A percentile compares a stretch with the other conserved stretches of the same genome.
These are phyloP conservation scores for Amyloporia xantha DNA, from an alignment of 768 basidiomycete genomes.

Conservation along the genomic window DNA sequence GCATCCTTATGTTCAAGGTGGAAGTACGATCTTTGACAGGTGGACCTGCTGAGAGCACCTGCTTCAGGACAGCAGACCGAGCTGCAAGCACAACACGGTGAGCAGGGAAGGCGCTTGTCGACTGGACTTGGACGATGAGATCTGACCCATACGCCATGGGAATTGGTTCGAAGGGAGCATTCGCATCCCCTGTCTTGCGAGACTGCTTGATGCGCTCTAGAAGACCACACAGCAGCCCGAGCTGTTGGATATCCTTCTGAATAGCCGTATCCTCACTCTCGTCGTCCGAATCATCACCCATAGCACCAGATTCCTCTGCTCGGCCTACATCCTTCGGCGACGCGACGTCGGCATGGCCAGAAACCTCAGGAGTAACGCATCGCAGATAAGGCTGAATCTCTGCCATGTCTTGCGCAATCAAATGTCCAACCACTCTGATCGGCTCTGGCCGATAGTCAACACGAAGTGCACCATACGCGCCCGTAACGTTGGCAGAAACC, in stretches of 20 bases:
- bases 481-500: slow-evolving; percentile 76
- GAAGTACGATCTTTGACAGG: slow-evolving; percentile 26
- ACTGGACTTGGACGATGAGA: slow-evolving; percentile 41
- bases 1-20: slow-evolving; percentile 26
- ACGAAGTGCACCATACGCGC: slow-evolving; percentile 81
- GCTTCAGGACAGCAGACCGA: slow-evolving; percentile 42
- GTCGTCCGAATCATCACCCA: slow-evolving; percentile 12
- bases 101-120: slow-evolving; percentile 44
- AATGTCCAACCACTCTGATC: slow-evolving; percentile 49
- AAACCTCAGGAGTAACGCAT: not conserved
- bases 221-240: slow-evolving; percentile 17
- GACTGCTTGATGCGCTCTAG: slow-evolving; percentile 9
- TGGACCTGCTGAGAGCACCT: slow-evolving; percentile 32
- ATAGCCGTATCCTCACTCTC: slow-evolving; percentile 26
- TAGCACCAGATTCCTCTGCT: not conserved
- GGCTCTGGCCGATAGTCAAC: slow-evolving; percentile 58
- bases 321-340: not conserved
- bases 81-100: slow-evolving; percentile 64
- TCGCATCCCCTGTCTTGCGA: slow-evolving; percentile 5
- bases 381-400: slow-evolving; percentile 54
- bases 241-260: slow-evolving; percentile 28
- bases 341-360: not conserved
- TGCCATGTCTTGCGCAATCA: slow-evolving; percentile 60
- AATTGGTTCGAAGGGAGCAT: not conserved
- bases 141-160: slow-evolving; percentile 54